Conservation (phyloP, 2,329 filamentous ascomycete genomes). For the Elsinoe batatas region DNA sequence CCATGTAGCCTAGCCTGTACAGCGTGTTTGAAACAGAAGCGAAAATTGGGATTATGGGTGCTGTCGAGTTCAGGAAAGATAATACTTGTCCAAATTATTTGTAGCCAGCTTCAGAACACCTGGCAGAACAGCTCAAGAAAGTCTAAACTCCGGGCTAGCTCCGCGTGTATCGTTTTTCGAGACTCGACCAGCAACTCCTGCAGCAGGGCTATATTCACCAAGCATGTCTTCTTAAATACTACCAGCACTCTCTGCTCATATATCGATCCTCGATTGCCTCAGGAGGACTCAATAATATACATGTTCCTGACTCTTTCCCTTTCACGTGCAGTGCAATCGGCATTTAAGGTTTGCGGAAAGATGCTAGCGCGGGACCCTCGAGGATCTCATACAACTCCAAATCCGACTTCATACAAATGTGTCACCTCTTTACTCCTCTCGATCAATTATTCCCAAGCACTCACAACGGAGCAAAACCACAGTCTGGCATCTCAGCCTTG, state of each 20-base stretch:
- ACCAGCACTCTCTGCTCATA: too few species aligned
- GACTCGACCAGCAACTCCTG: neutral
- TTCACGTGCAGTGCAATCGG: too few species aligned
- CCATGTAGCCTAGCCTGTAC: neutral
- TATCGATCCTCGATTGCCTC: too few species aligned
- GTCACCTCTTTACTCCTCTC: too few species aligned
- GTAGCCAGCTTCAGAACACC: neutral
- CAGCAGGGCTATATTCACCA: too few species aligned
- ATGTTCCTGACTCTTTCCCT: too few species aligned
- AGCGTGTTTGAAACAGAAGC: conserved; percentile 1
- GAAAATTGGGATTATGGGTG: neutral
- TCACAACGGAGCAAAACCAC: neutral
- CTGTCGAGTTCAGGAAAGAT: neutral
- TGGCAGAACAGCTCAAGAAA: conserved; percentile 4
- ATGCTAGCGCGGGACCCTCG: neutral
- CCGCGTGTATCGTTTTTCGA: neutral
- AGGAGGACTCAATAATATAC: too few species aligned
- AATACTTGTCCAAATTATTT: conserved; percentile 9
- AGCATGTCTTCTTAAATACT: too few species aligned
- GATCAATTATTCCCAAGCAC: neutral
- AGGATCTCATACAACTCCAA: neutral
- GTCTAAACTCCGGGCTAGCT: neutral
- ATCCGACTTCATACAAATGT: neutral
- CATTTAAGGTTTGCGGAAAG: neutral
- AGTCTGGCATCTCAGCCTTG: too few species aligned